Percentiles rank a stretch among this genome's conserved stretches.
Evolutionary conservation across 2,329 filamentous ascomycete species (phyloP).

Genomic region (Colletotrichum sidae): DNA sequence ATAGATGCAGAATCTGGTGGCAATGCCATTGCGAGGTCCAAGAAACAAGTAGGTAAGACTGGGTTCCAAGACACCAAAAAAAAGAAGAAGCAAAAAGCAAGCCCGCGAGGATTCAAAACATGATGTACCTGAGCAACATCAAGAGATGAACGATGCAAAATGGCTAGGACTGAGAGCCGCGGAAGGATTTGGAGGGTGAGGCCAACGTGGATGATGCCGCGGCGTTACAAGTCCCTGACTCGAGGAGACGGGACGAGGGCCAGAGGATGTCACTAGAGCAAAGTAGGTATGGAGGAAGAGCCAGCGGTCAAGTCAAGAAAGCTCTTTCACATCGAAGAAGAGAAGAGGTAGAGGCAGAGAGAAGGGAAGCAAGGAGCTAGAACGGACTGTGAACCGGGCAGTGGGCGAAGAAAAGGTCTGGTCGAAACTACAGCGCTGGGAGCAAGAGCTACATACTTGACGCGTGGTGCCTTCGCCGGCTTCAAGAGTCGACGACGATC

Average conservation of each 20-base stretch:
- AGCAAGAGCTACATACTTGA: slow-evolving; percentile 7
- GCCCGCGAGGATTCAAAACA: slow-evolving; percentile 51
- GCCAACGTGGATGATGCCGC: slow-evolving; percentile 31
- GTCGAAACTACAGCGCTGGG: slow-evolving; percentile 20
- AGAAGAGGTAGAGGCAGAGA: slow-evolving; percentile 1
- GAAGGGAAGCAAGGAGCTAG: slow-evolving; percentile 1
- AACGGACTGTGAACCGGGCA: slow-evolving; percentile 9
- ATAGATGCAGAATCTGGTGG: slow-evolving; percentile 45
- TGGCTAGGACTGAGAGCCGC: slow-evolving; percentile 19
- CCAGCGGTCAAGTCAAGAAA: slow-evolving; percentile 13
- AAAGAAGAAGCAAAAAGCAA: slow-evolving; percentile 43
- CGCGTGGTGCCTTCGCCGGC: slow-evolving; percentile 15
- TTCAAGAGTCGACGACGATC: slow-evolving; percentile 24
- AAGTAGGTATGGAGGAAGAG: slow-evolving; percentile 33
- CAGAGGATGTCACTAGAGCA: slow-evolving; percentile 30
- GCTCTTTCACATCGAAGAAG: slow-evolving; percentile 29
- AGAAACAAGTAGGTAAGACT: slow-evolving; percentile 47
- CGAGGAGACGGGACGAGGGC: slow-evolving; percentile 30
- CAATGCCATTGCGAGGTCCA: slow-evolving; percentile 49
- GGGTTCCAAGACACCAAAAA: slow-evolving; percentile 59
- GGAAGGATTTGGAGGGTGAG: slow-evolving; percentile 19
- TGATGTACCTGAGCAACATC: slow-evolving; percentile 47
- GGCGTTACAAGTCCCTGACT: slow-evolving; percentile 26
- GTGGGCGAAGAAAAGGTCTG: slow-evolving; percentile 13
- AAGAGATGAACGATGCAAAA: slow-evolving; percentile 37